Percentiles rank a stretch among this genome's conserved stretches.
phyloP scores from a whole-genome alignment of 2,329 filamentous ascomycete species.

The Nannizzia gypsea region DNA sequence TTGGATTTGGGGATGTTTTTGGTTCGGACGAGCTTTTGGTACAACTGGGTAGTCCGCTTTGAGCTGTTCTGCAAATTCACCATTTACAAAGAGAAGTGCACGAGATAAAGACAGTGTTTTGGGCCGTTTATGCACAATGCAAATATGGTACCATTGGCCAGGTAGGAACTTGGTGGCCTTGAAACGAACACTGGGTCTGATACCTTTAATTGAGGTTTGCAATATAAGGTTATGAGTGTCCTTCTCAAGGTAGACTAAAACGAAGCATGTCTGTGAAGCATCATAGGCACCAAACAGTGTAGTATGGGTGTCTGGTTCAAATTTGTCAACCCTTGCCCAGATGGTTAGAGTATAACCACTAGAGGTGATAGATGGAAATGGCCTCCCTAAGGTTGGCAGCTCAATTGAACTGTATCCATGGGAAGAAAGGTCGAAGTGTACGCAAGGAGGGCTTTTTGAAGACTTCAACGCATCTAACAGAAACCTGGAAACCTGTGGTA shows the following conservation, averaged over 20 bases:
- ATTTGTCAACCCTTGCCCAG: constrained; percentile 81
- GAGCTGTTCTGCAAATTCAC: constrained; percentile 84
- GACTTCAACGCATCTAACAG: constrained; percentile 59
- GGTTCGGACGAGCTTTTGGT: constrained; percentile 51
- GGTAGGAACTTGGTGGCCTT: constrained; percentile 67
- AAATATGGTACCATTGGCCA: constrained; percentile 84
- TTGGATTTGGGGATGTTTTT: constrained; percentile 53
- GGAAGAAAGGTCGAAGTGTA: constrained; percentile 86
- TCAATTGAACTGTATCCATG: constrained; percentile 86
- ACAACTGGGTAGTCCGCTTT: constrained; percentile 77
- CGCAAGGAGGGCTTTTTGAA: constrained; percentile 67
- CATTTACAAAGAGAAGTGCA: constrained; percentile 80
- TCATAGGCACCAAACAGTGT: constrained; percentile 96
- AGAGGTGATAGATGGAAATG: constrained; percentile 71
- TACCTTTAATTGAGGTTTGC: constrained; percentile 82
- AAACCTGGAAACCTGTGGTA: constrained; percentile 51
- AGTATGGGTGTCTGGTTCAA: constrained; percentile 75
- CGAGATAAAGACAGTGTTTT: constrained; percentile 65
- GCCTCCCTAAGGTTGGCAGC: constrained; percentile 67
- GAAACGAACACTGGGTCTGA: constrained; percentile 83
- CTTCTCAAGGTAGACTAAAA: constrained; percentile 85
- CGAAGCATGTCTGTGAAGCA: constrained; percentile 78
- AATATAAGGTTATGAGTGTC: constrained; percentile 90
- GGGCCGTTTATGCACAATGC: constrained; percentile 68
- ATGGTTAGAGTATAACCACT: constrained; percentile 77